A percentile compares a stretch with the other conserved stretches of the same genome.
These are phyloP conservation scores for Trichoderma hamatum DNA, from an alignment of 2,329 filamentous ascomycete genomes.

Conservation along the genomic window DNA sequence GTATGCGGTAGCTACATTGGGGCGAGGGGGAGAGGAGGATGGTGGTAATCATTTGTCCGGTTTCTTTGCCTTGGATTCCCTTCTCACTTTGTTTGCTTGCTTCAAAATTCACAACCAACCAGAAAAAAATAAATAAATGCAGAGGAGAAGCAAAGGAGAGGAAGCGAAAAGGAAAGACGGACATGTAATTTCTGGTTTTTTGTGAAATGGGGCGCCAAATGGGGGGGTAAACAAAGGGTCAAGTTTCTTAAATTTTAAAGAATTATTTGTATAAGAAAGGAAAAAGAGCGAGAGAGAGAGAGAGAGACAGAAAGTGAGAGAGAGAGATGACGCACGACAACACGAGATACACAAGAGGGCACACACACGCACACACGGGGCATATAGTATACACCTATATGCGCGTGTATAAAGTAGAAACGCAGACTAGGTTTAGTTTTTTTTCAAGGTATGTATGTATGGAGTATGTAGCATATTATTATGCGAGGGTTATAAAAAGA, in stretches of 20 bases:
- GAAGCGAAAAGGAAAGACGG: constrained; percentile 29
- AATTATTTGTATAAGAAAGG: constrained; percentile 26
- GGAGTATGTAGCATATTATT: constrained; percentile 15
- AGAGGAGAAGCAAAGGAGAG: not conserved
- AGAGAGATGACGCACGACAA: not conserved
- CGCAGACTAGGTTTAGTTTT: not conserved
- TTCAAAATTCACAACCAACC: not conserved
- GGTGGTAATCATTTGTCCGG: constrained; percentile 8
- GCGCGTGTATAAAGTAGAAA: constrained; percentile 19
- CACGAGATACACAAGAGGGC: not conserved
- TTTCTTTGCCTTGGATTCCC: not conserved
- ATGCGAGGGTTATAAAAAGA: constrained; percentile 18
- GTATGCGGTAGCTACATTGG: constrained; percentile 13
- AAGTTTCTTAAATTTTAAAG: constrained; percentile 7
- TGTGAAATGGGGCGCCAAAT: constrained; percentile 28
- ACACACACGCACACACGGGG: constrained; percentile 3
- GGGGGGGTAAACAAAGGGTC: constrained; percentile 23
- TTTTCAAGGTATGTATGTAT: constrained; percentile 12
- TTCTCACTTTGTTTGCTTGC: not conserved
- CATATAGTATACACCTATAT: constrained; percentile 7
- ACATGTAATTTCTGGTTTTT: constrained; percentile 23
- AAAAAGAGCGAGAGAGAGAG: not conserved
- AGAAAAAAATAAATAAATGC: not conserved
- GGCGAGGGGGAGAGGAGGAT: constrained; percentile 11
- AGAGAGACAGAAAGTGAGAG: not conserved